phyloP scores from a whole-genome alignment of 1,139 yeast species.

The Kurtzmaniella natalensis region DNA sequence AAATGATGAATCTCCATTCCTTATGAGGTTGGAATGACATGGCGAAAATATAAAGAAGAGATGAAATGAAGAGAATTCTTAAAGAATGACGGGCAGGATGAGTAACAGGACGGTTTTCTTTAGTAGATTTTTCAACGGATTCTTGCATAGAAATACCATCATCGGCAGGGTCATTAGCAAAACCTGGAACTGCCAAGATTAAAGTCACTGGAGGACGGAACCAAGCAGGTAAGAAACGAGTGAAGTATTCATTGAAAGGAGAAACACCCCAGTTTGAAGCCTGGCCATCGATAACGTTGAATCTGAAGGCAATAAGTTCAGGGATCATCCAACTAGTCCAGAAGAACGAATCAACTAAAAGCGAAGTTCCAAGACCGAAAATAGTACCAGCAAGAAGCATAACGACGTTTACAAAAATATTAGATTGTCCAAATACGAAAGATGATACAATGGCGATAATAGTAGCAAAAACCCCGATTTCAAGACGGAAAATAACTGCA shows the following conservation, averaged over 20 bases:
- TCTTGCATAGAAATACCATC: conserved; percentile 13
- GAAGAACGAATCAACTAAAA: conserved; percentile 65
- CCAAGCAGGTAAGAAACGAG: conserved; percentile 39
- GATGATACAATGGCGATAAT: conserved; percentile 41
- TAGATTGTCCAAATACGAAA: conserved; percentile 41
- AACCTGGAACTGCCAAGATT: conserved; percentile 41
- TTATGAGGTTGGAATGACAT: conserved; percentile 88
- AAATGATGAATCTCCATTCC: conserved; percentile 89
- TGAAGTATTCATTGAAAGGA: conserved; percentile 67
- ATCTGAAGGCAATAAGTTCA: conserved; percentile 67
- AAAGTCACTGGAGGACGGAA: conserved; percentile 64
- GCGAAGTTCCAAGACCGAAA: conserved; percentile 48
- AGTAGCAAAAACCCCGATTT: conserved; percentile 56
- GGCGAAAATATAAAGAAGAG: conserved; percentile 49
- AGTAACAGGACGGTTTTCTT: conserved; percentile 25
- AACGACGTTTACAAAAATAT: conserved; percentile 29
- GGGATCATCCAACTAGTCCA: conserved; percentile 66
- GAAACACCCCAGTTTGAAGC: conserved; percentile 81
- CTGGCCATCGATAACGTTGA: conserved; percentile 70
- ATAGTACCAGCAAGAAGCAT: conserved; percentile 50
- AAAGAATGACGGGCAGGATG: conserved; percentile 38
- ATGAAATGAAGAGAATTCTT: conserved; percentile 33
- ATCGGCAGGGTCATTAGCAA: conserved; percentile 35
- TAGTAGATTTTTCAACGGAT: conserved; percentile 18
- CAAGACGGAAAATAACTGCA: conserved; percentile 70